Evolutionary conservation across 768 basidiomycete genomes (phyloP), one percentile per base, ranked within the genome.

Genomic region (Lactarius quietus): DNA sequence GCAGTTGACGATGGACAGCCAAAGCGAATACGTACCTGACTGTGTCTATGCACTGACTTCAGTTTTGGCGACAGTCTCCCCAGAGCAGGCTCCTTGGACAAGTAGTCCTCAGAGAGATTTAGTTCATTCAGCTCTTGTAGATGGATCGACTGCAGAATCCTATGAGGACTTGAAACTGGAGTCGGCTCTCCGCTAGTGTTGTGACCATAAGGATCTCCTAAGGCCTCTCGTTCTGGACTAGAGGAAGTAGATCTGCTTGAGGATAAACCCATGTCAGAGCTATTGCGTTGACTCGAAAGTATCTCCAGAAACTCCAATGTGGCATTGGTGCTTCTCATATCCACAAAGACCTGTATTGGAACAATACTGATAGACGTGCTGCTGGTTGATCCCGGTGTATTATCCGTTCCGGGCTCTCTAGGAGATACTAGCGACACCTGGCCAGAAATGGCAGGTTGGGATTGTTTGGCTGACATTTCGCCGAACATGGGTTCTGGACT

Each of bases 261-360:
- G 15, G 18, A 41, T 17, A 43, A 35, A 15, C 23, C n/a, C 35
- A 17, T 41, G 41, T 52, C 43, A 28, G 29, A 38, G n/a, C 26
- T 55, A 6, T 10, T 60, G 31, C 26, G 52, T 29, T 18, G 35
- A 17, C 23, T 72, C n/a, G 73, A 68, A 39, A 82, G 43, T 17
- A 82, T 80, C 10, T 84, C 78, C 51, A 88, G 43, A 67, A 89
- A 89, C 0, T 74, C 71, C 38, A 84, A 71, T 53, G 80, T 75
- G 65, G 74, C 72, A 57, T 84, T 68, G 23, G 80, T 68, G 61
- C 78, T 73, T 38, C 75, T 81, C 54, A 92, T 76, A 73, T 95
- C 92, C 31, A 91, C 59, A 71, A 93, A 92, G n/a, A 90, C 48
- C 71, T 94, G 93, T 12, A 95, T 70, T 12, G 93, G 89, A 12